phyloP scores from a whole-genome alignment of 768 basidiomycete species.

The Artomyces pyxidatus region DNA sequence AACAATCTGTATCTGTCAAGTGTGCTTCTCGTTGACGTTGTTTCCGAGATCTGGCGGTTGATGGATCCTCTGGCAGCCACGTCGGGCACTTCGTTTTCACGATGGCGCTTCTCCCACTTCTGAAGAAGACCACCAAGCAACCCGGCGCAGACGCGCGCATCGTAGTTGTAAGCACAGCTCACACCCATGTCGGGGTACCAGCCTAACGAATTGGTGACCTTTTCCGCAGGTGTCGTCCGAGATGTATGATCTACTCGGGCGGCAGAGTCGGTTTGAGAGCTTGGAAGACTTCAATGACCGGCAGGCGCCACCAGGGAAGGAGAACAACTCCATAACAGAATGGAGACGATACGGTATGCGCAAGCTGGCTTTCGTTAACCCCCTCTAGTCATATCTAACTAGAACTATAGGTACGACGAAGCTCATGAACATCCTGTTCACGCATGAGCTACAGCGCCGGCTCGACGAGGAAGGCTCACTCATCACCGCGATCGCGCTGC shows the following conservation, averaged over 20 bases:
- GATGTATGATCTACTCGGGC: background rate
- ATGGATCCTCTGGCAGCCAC: background rate
- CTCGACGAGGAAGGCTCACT: background rate
- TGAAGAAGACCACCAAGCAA: background rate
- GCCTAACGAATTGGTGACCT: too few relatives aligned
- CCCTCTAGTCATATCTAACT: background rate
- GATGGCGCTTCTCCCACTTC: background rate
- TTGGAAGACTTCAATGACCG: background rate
- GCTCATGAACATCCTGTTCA: conserved; percentile 1
- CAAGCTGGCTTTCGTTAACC: background rate
- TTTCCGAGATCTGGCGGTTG: too few relatives aligned
- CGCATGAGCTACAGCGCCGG: background rate
- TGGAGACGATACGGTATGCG: background rate
- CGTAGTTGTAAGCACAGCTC: background rate
- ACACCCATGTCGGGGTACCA: background rate
- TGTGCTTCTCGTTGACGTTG: background rate
- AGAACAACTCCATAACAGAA: background rate
- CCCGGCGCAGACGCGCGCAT: background rate
- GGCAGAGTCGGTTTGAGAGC: background rate
- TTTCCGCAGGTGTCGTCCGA: background rate
- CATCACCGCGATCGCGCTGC: background rate
- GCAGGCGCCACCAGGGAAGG: background rate
- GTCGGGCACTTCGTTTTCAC: background rate
- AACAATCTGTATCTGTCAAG: background rate
- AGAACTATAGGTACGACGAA: background rate